These are phyloP conservation scores for Neocallimastix lanati DNA, from an alignment of 192 early-diverging fungal genomes.

Conservation along the genomic window DNA sequence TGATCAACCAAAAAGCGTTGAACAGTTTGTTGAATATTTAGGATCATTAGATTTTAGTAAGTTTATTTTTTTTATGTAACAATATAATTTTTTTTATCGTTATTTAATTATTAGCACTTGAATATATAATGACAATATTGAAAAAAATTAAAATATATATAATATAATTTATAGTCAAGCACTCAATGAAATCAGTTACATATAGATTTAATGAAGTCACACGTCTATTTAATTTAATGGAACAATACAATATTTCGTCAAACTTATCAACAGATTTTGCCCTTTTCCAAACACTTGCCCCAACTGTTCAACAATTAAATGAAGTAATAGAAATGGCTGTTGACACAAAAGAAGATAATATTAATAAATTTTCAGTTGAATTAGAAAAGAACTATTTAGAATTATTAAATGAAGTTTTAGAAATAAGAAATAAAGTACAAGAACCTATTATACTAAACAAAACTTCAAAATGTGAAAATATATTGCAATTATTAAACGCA, in stretches of 20 bases:
- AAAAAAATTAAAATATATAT: too few relatives aligned
- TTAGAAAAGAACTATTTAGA: constrained; percentile 23
- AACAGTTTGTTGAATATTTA: constrained; percentile 42
- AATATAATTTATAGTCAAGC: constrained; percentile 21
- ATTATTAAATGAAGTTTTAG: constrained; percentile 27
- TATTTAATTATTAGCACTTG: too few relatives aligned
- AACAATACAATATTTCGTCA: constrained; percentile 24
- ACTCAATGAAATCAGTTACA: constrained; percentile 18
- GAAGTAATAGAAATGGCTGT: constrained; percentile 35
- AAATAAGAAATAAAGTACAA: constrained; percentile 33
- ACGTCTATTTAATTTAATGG: constrained; percentile 22
- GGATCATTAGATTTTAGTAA: constrained; percentile 35
- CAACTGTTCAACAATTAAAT: constrained; percentile 30
- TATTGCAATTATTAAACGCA: constrained; percentile 28
- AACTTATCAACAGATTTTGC: constrained; percentile 36
- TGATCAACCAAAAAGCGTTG: constrained; percentile 26
- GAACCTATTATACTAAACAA: constrained; percentile 40
- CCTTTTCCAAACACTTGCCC: constrained; percentile 32
- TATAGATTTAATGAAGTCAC: constrained; percentile 24
- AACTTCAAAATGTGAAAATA: constrained; percentile 18
- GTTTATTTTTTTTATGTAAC: too few relatives aligned
- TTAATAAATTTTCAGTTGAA: constrained; percentile 24
- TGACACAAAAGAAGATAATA: constrained; percentile 38
- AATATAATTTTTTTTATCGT: too few relatives aligned
- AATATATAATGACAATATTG: too few relatives aligned